Evolutionary conservation across 73 alveolate species (phyloP).

Genomic region (Stentor coeruleus): DNA sequence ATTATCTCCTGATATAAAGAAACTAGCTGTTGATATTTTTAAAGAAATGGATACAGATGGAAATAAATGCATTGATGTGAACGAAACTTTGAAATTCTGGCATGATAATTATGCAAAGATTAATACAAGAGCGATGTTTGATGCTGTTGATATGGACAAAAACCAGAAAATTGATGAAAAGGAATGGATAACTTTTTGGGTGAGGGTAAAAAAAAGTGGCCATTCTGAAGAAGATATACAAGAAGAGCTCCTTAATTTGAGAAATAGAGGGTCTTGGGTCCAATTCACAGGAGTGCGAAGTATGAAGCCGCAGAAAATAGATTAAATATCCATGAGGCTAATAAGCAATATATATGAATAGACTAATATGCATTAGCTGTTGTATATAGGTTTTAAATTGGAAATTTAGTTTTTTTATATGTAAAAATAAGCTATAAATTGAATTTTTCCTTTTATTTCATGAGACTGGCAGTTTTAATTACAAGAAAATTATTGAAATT

Average conservation of each 20-base stretch:
- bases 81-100: background rate
- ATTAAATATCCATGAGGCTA: too few species aligned
- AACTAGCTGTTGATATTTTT: too few species aligned
- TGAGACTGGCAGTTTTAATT: too few species aligned
- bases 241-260: background rate
- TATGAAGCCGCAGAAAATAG: too few species aligned
- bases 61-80: background rate
- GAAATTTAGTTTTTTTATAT: too few species aligned
- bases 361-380: too few species aligned
- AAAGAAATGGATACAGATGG: background rate
- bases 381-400: too few species aligned
- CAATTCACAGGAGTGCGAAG: background rate
- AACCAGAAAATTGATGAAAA: background rate
- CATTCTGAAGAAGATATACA: background rate
- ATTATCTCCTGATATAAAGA: too few species aligned
- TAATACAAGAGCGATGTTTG: conserved; percentile 5
- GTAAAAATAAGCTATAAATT: too few species aligned
- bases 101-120: background rate
- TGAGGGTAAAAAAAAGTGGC: background rate
- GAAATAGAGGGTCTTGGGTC: conserved; percentile 9
- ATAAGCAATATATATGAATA: too few species aligned
- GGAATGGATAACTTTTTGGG: conserved; percentile 1
- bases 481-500: too few species aligned
- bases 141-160: background rate
- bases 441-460: too few species aligned